These are phyloP conservation scores for Leishmania turanica DNA, from an alignment of 208 protist species.

Conservation along the genomic window DNA sequence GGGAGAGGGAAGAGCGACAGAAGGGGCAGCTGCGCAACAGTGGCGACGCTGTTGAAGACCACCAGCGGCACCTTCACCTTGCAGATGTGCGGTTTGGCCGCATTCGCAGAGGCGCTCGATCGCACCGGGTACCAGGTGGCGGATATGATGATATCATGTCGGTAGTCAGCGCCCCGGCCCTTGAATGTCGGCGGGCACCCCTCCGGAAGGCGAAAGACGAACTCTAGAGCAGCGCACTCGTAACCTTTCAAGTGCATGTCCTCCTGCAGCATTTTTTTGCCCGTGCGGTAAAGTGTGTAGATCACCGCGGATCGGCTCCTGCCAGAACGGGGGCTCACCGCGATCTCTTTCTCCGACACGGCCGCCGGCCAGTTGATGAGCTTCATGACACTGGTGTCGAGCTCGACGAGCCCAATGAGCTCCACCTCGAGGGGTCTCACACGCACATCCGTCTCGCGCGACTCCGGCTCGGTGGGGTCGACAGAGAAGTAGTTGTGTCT, in stretches of 20 bases:
- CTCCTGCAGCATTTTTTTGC: slow-evolving; percentile 17
- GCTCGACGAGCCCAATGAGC: slow-evolving; percentile 28
- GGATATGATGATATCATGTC: slow-evolving; percentile 18
- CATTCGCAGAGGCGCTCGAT: not conserved
- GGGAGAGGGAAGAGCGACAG: slow-evolving; percentile 42
- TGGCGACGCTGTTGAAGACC: slow-evolving; percentile 30
- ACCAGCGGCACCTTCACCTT: slow-evolving; percentile 18
- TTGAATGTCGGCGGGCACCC: slow-evolving; percentile 50
- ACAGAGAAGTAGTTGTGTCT: slow-evolving; percentile 47
- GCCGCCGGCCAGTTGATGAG: slow-evolving; percentile 25
- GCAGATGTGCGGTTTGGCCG: slow-evolving; percentile 4
- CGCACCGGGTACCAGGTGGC: slow-evolving; percentile 26
- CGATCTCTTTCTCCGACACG: not conserved
- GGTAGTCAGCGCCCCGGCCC: slow-evolving; percentile 31
- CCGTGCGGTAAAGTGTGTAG: slow-evolving; percentile 24
- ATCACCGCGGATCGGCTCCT: not conserved
- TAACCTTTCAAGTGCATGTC: slow-evolving; percentile 17
- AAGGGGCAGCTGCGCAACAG: slow-evolving; percentile 30
- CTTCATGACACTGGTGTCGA: slow-evolving; percentile 42
- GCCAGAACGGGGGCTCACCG: not conserved
- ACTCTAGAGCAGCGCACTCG: slow-evolving; percentile 33
- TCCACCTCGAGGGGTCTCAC: slow-evolving; percentile 35
- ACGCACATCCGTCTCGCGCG: slow-evolving; percentile 31
- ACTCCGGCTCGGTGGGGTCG: slow-evolving; percentile 21
- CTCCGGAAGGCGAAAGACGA: slow-evolving; percentile 54